Base-by-base conservation (phyloP, 345 rosid species). In the Orychophragmus violaceus region DNA sequence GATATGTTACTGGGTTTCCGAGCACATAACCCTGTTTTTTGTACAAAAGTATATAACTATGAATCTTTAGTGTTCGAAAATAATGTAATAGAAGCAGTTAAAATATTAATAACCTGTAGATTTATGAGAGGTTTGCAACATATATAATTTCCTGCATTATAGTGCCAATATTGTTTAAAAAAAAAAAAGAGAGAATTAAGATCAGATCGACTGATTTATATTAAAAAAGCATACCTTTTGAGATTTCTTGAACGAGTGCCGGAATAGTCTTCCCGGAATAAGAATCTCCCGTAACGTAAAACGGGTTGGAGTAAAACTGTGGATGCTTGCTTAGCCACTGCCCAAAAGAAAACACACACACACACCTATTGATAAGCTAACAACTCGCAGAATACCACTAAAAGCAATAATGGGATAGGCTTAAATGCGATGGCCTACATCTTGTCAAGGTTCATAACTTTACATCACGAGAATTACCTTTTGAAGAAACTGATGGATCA, bases 241-340 rank as follows among this genome's bases (percentile, higher is more conserved):
- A 67, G 35, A 87, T 83, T 14, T 68, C 62, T 61, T 84, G 80
- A 68, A 66, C 82, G 3, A 84, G 9, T 9, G 75, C 72, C 6
- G 97, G 97, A 41, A 87, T 56, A 19, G 58, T 66, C 7, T 74
- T 13, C 66, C 95, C 92, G 1, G 97, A 62, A 72, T 83, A 87
- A 0, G 97, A 90, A 70, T 85, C 88, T 45, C 97, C 95, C 0
- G 77, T 62, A 0, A 86, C 32, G 29, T 83, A 90, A 17, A 90
- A 9, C 2, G 83, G 84, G 44, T 75, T 84, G 6, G 83, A 76
- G 9, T 35, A 36, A 69, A 83, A 84, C 8, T 81, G 78, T 6
- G 84, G 84, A 67, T 83, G 95, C 51, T 71, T 68, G 6, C 48
- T 71, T 50, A 90, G 61, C 90, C 92, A 90, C 95, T 90, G 51